Evolutionary conservation across 257 asterid genomes (phyloP).

Genomic region (Solanum stenotomum): DNA sequence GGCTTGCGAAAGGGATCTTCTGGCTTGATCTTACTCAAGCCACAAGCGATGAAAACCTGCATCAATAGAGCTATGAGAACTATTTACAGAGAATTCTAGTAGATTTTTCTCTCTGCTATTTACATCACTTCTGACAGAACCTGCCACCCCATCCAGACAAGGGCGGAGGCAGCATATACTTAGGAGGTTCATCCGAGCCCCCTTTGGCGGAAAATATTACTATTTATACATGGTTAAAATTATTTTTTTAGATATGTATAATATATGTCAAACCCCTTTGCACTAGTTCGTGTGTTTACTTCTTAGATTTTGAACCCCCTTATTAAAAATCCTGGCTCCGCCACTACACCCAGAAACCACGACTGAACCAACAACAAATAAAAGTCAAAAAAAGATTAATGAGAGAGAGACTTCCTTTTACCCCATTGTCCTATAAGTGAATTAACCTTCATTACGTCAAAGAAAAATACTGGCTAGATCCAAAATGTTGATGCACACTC

Average conservation of each 20-base stretch:
- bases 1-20: constrained; percentile 90
- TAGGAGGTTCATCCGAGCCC: too few species aligned
- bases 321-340: too few species aligned
- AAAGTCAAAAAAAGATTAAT: background rate
- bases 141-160: background rate
- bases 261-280: too few species aligned
- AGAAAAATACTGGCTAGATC: background rate
- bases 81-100: background rate
- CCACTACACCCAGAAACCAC: background rate
- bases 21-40: constrained; percentile 34
- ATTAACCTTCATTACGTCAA: background rate
- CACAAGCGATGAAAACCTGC: constrained; percentile 98
- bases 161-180: too few species aligned
- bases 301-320: too few species aligned
- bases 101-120: background rate
- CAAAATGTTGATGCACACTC: background rate
- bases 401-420: background rate
- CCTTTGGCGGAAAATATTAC: too few species aligned
- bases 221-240: too few species aligned
- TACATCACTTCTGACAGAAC: background rate
- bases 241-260: too few species aligned
- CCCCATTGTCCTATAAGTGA: background rate
- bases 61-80: background rate
- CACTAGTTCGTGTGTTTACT: too few species aligned
- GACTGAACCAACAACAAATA: background rate